Evolutionary conservation across 768 basidiomycete species (phyloP).

Genomic region (Leccinum truebloodii): DNA sequence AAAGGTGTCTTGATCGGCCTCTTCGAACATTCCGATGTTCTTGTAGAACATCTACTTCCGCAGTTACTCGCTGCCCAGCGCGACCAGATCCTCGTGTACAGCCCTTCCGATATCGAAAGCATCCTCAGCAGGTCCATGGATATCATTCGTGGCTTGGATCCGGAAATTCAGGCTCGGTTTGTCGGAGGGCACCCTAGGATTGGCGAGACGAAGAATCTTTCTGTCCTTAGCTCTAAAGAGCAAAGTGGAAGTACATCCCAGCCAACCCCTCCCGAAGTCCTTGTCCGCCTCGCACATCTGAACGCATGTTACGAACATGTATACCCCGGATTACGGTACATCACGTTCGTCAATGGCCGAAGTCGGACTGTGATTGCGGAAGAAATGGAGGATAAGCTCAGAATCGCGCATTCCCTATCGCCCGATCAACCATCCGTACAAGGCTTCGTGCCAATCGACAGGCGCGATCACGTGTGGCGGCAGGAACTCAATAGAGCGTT

Average conservation of each 20-base stretch:
- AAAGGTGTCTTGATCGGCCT: constrained; percentile 41
- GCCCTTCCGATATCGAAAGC: constrained; percentile 44
- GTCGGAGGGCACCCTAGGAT: constrained; percentile 88
- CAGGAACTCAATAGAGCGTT: constrained; percentile 73
- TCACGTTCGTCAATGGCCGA: constrained; percentile 91
- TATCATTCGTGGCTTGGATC: constrained; percentile 55
- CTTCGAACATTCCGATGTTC: constrained; percentile 69
- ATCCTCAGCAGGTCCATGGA: constrained; percentile 57
- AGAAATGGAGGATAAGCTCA: constrained; percentile 76
- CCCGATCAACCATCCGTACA: constrained; percentile 37
- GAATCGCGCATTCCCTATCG: constrained; percentile 50
- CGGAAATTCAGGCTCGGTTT: constrained; percentile 56
- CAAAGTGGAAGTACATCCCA: constrained; percentile 53
- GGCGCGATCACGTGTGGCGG: constrained; percentile 53
- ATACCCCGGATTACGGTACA: constrained; percentile 80
- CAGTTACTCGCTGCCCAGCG: constrained; percentile 40
- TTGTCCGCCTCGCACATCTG: constrained; percentile 69
- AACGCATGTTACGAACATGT: constrained; percentile 74
- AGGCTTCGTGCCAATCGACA: constrained; percentile 39
- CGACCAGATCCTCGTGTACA: constrained; percentile 20
- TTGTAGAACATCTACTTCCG: constrained; percentile 55
- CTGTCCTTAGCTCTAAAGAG: constrained; percentile 74
- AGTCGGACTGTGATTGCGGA: constrained; percentile 66
- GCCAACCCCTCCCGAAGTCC: constrained; percentile 71
- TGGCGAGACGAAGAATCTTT: constrained; percentile 77